Conservation (phyloP, 129 eudicot species). For the Kitagawia praeruptora region DNA sequence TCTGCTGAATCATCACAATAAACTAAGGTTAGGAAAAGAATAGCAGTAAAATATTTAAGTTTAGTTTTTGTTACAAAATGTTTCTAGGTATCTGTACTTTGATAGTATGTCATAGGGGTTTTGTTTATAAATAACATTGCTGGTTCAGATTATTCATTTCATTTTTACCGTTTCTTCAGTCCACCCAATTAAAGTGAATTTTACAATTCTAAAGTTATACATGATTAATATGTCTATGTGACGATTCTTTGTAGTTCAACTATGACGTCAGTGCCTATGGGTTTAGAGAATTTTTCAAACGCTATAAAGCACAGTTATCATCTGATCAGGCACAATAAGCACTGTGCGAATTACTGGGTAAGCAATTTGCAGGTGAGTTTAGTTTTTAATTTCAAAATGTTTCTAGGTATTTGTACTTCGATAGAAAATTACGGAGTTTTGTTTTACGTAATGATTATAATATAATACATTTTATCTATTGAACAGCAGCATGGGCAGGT, state of each 20-base stretch:
- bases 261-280: slow-evolving; percentile 76
- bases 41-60: no score
- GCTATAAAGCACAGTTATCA: slow-evolving; percentile 42
- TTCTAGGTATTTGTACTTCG: neutral
- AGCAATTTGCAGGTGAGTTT: neutral
- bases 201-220: neutral
- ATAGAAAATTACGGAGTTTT: neutral
- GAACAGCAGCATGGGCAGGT: neutral
- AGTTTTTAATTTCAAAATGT: neutral
- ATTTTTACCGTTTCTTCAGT: neutral
- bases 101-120: no score
- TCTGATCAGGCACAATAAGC: slow-evolving; percentile 30
- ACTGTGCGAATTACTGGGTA: neutral
- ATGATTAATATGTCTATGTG: neutral
- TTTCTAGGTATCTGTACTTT: no score
- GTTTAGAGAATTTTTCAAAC: slow-evolving; percentile 84
- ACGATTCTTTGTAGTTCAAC: slow-evolving; percentile 47
- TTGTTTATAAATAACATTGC: neutral
- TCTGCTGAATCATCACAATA: neutral
- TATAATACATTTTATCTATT: neutral
- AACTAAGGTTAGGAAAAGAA: neutral
- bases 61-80: no score
- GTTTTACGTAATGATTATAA: neutral
- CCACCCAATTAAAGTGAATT: neutral
- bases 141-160: neutral